Conservation (phyloP, 2,329 filamentous ascomycete genomes). For the Venturia aucupariae region DNA sequence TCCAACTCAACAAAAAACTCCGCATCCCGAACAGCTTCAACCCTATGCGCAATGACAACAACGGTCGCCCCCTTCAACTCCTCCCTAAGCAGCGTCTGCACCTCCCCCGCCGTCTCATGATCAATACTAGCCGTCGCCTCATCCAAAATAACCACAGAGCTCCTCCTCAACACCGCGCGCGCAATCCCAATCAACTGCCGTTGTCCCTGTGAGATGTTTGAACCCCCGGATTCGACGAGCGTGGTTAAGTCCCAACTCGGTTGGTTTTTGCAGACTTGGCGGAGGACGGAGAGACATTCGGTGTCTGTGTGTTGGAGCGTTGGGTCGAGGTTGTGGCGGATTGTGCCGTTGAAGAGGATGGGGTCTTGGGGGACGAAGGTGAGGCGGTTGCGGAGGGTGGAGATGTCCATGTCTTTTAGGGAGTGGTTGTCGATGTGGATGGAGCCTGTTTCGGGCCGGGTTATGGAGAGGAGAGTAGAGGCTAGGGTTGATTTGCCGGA, state of each 20-base stretch:
- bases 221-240: conserved; percentile 49
- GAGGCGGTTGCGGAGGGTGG: conserved; percentile 49
- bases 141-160: conserved; percentile 54
- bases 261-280: conserved; percentile 46
- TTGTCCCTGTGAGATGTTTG: conserved; percentile 56
- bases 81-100: conserved; percentile 46
- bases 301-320: conserved; percentile 46
- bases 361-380: conserved; percentile 61
- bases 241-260: conserved; percentile 49
- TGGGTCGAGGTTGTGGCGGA: conserved; percentile 55
- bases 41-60: conserved; percentile 55
- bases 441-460: conserved; percentile 43
- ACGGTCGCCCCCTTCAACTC: conserved; percentile 52
- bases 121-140: conserved; percentile 40
- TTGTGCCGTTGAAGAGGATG: conserved; percentile 52
- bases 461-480: conserved; percentile 43
- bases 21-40: conserved; percentile 52
- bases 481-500: conserved; percentile 68
- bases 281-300: conserved; percentile 45
- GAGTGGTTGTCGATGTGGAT: conserved; percentile 54
- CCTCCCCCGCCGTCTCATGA: conserved; percentile 48
- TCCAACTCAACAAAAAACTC: conserved; percentile 47
- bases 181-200: conserved; percentile 56
- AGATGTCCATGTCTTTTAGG: conserved; percentile 48
- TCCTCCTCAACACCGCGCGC: conserved; percentile 50